Evolutionary conservation across 371 early-diverging fungal genomes (phyloP), one percentile per base, ranked within the genome.

Genomic region (Dinochytrium kinnereticum): DNA sequence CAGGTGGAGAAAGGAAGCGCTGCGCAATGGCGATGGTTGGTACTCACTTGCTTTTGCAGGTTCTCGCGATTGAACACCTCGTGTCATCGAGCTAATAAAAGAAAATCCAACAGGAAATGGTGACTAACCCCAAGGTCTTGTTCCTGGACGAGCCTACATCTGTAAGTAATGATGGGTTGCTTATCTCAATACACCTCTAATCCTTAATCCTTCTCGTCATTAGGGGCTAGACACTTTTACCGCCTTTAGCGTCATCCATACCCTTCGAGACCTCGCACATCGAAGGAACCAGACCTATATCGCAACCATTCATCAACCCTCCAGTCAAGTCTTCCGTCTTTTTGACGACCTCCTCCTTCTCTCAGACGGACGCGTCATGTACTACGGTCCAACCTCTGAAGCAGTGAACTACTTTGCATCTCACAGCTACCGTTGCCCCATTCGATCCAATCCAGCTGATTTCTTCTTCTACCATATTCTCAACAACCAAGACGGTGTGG

Each of bases 1-100:
- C 91, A 30, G 98, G 98, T n/a, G 98, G 98, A 59, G 96, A 97
- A 75, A 80, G 91, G 68, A 93, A 95, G 80, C 88, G 95, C 55
- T 71, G 79, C 31, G 77, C 81, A 13, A 81, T 86, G 57, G 87
- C 80, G 26, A 80, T 81, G 72, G 38, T 37, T 33, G 3, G n/a
- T 66, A 72, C 10, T 40, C 34, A 37, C 40, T 37, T 59, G 30
- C 26, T n/a, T 55, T 26, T 55, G 37, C 15, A 15, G 17, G 21
- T 40, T 10, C 37, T 61, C 30, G 5, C n/a, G n/a, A n/a, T n/a
- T n/a, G n/a, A n/a, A n/a, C n/a, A n/a, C n/a, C n/a, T n/a, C n/a
- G n/a, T n/a, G n/a, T n/a, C n/a, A n/a, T n/a, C n/a, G n/a, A n/a
- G n/a, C n/a, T n/a, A n/a, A n/a, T n/a, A n/a, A n/a, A n/a, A n/a